Conservation (phyloP, 768 basidiomycete species). For the Floccularia luteovirens region DNA sequence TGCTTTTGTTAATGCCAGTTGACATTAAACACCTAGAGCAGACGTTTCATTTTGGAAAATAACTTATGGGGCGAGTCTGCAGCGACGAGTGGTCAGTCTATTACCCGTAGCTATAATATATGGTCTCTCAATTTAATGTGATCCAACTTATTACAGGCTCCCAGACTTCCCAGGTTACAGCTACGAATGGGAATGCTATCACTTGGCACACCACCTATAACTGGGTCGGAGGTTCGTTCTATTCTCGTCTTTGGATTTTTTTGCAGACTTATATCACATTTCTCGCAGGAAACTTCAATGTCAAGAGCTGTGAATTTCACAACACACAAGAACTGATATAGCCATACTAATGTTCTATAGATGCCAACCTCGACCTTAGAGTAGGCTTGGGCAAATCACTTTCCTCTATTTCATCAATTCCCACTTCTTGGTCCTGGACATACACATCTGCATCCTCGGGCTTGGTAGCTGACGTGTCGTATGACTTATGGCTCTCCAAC, state of each 20-base stretch:
- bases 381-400: slow-evolving; percentile 18
- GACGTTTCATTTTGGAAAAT: slow-evolving; percentile 20
- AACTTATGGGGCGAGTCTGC: slow-evolving; percentile 22
- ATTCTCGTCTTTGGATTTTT: background rate
- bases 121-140: no score
- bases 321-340: background rate
- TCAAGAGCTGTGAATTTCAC: slow-evolving; percentile 23
- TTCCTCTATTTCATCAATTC: slow-evolving; percentile 21
- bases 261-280: background rate
- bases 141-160: slow-evolving; percentile 12
- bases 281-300: slow-evolving; percentile 7
- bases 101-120: background rate
- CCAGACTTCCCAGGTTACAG: slow-evolving; percentile 20
- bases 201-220: slow-evolving; percentile 24
- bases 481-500: slow-evolving; percentile 25
- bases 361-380: slow-evolving; percentile 24
- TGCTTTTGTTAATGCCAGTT: background rate
- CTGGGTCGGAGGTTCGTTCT: slow-evolving; percentile 19
- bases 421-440: slow-evolving; percentile 22
- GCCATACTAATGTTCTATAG: slow-evolving; percentile 7
- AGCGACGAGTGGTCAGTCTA: slow-evolving; percentile 16
- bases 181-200: slow-evolving; percentile 16
- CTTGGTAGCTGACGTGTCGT: slow-evolving; percentile 26
- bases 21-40: background rate
- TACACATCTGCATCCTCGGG: slow-evolving; percentile 20